Evolutionary conservation across 805 yeast species (phyloP).

Genomic region (Ogataea pilisensis): DNA sequence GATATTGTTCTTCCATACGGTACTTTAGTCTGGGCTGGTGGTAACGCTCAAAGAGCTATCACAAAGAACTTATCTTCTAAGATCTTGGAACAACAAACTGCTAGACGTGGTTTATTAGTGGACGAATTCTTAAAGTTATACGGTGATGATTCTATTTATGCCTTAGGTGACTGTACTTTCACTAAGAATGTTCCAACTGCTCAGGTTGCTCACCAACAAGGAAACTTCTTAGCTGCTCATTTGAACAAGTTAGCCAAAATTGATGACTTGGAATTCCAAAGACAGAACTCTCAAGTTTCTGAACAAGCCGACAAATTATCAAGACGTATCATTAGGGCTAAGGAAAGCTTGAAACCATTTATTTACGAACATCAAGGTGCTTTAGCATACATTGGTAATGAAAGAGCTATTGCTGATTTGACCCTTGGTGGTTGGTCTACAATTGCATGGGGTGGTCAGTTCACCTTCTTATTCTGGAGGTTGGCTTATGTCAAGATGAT

Average conservation of each 20-base stretch:
- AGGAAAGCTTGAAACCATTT: slow-evolving; percentile 53
- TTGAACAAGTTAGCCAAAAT: slow-evolving; percentile 62
- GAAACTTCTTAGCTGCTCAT: slow-evolving; percentile 69
- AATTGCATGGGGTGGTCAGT: slow-evolving; percentile 76
- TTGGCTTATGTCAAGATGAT: slow-evolving; percentile 91
- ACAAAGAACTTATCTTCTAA: slow-evolving; percentile 60
- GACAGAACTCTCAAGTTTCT: slow-evolving; percentile 38
- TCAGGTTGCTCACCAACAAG: slow-evolving; percentile 95
- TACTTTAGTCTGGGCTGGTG: slow-evolving; percentile 95
- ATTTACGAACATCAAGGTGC: slow-evolving; percentile 88
- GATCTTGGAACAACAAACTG: slow-evolving; percentile 74
- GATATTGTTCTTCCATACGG: slow-evolving; percentile 75
- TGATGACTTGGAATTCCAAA: slow-evolving; percentile 47
- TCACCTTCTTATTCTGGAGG: slow-evolving; percentile 93
- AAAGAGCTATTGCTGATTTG: slow-evolving; percentile 90
- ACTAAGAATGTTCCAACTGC: slow-evolving; percentile 94
- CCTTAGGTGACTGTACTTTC: slow-evolving; percentile 92
- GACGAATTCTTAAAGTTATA: slow-evolving; percentile 78
- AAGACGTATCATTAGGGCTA: slow-evolving; percentile 40
- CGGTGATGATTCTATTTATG: slow-evolving; percentile 79
- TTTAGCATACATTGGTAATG: slow-evolving; percentile 89
- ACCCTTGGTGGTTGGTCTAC: slow-evolving; percentile 75
- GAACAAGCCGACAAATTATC: slow-evolving; percentile 34
- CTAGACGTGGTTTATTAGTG: slow-evolving; percentile 86
- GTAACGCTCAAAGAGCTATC: slow-evolving; percentile 84